Base-by-base conservation (phyloP, 768 basidiomycete genomes). In the Hygrocybe punicea region DNA sequence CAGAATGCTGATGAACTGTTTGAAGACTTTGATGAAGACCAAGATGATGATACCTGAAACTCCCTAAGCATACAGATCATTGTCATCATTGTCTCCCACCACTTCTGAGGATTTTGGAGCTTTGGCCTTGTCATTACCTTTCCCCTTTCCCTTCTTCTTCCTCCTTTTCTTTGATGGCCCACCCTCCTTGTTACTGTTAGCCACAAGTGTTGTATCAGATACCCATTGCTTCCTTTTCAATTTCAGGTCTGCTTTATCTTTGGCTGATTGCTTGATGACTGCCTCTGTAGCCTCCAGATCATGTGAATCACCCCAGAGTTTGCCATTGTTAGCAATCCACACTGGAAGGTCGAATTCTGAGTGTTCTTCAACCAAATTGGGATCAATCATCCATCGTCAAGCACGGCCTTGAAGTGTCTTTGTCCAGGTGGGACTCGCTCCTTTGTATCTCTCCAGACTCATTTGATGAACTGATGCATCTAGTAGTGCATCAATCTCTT, bases 331-430 rank as follows among this genome's bases (percentile, higher is more conserved):
- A 2, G 49, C 57, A 40, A 66, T 57, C 2, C 19, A 10, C 14
- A 10, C 45, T 36, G 55, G 45, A 3, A 19, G 16, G 46, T 63
- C 59, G 13, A 39, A 65, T 16, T 53, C 35, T 25, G 39, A n/a
- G 42, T 68, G 59, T 13, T 61, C 42, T 1, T 23, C 49, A 13
- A 65, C 56, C 63, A 60, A 67, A 6, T 54, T 60, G 1, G 39
- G 24, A 34, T 57, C 33, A 16, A 69, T 49, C 67, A 67, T 69
- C 66, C 66, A 69, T 6, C 53, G 51, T 6, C 53, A 53, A 16
- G 55, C 63, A 19, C 56, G 23, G n/a, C 47, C 53, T 8, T 53
- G 56, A 23, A 65, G 9, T 10, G 51, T 56, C 6, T 53, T 60
- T 5, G 57, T 46, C 16, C 10, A 13, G 21, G 46, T 60, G 10